Percentiles rank a stretch among this genome's conserved stretches.
Evolutionary conservation across 2,329 filamentous ascomycete genomes (phyloP).

Genomic region (Sarocladium kiliense): DNA sequence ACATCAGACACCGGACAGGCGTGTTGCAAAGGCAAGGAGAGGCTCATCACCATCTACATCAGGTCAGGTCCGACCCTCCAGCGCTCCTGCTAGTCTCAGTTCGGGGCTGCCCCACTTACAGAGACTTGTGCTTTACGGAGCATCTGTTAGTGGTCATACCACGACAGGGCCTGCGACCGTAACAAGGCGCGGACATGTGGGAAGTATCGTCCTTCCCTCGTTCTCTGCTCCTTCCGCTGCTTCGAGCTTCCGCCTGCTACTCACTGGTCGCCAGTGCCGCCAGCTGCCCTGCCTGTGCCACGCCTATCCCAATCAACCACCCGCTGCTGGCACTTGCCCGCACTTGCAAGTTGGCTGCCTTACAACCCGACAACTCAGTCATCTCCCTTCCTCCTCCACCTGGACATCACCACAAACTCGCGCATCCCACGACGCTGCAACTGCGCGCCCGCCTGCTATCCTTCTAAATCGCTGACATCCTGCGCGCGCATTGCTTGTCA

Average conservation of each 20-base stretch:
- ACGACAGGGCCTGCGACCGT: neutral
- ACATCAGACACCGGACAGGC: too few species aligned
- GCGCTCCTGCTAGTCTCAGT: neutral
- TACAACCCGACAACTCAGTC: neutral
- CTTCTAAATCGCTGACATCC: neutral
- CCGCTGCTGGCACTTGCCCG: neutral
- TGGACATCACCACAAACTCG: neutral
- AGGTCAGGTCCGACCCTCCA: neutral
- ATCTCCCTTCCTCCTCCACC: neutral
- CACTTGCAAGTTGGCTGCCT: neutral
- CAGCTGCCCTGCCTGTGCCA: too few species aligned
- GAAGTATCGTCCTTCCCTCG: neutral
- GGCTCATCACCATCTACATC: neutral
- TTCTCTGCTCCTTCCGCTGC: neutral
- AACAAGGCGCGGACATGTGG: neutral
- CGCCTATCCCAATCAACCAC: neutral
- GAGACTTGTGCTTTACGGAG: neutral
- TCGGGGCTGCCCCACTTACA: neutral
- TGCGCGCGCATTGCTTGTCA: neutral
- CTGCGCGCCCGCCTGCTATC: neutral
- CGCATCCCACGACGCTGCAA: neutral
- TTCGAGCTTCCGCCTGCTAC: neutral
- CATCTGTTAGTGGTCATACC: neutral
- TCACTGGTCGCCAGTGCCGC: too few species aligned
- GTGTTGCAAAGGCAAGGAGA: too few species aligned